Conservation (phyloP, 768 basidiomycete genomes). For the Suillus subluteus region DNA sequence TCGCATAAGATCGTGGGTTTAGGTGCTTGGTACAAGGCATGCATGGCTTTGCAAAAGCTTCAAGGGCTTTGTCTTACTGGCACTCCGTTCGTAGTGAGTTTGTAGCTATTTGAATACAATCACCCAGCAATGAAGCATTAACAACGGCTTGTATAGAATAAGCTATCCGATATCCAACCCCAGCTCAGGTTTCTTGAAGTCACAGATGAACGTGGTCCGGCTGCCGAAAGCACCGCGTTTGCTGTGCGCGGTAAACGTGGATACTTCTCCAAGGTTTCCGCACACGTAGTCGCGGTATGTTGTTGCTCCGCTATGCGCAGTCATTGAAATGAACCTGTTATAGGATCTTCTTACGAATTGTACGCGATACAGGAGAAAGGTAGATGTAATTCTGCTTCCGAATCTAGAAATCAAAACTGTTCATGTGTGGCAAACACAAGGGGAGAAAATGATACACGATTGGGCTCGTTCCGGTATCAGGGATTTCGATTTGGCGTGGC, state of each 20-base stretch:
- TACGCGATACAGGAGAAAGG: background rate
- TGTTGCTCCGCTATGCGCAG: background rate
- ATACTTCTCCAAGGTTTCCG: background rate
- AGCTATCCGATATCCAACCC: background rate
- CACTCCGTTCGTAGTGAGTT: background rate
- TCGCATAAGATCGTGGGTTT: background rate
- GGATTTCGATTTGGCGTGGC: background rate
- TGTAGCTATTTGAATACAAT: background rate
- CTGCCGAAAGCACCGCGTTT: background rate
- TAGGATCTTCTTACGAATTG: background rate
- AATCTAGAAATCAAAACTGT: background rate
- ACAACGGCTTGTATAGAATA: background rate
- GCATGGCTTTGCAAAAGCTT: background rate
- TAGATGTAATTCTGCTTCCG: background rate
- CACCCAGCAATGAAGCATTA: background rate
- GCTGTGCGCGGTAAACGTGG: background rate
- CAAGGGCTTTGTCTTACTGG: slow-evolving; percentile 3
- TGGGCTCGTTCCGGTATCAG: background rate
- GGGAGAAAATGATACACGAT: background rate
- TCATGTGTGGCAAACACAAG: background rate
- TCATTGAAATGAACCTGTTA: background rate
- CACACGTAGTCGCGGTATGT: background rate
- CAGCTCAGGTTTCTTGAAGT: slow-evolving; percentile 2
- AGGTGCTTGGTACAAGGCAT: slow-evolving; percentile 1
- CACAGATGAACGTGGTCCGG: background rate